Base-by-base conservation (phyloP, 2,329 filamentous ascomycete genomes). In the Clonostachys rhizophaga region DNA sequence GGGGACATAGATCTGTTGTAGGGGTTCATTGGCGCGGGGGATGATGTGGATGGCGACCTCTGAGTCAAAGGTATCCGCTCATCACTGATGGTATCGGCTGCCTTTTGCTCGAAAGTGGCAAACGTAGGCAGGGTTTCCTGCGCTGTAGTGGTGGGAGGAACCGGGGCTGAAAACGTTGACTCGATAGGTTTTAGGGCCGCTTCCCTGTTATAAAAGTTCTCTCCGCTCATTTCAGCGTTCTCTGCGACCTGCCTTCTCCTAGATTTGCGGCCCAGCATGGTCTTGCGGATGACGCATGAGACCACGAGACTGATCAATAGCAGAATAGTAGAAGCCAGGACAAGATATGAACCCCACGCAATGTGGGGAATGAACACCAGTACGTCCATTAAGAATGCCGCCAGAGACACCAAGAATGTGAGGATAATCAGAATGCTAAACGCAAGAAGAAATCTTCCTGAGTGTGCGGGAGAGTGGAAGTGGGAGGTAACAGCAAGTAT, bases 191-290 rank as follows among this genome's bases (percentile, higher is more conserved):
- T 76, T 44, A 72, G 68, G 51, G 81, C 75, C 36, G 72, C 76
- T 65, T 86, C 81, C 49, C 85, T 78, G 58, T 85, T 87, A 67
- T 95, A 96, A 64, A 87, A 96, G 61, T 91, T 94, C 58, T 94
- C 84, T 30, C 92, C 92, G 63, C 89, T 97, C 91, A 97, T 97
- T 63, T 97, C 91, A 8, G 91, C 89, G 62, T 97, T 96, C 65
- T 95, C 88, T 3, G 84, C 90, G 61, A 97, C 95, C 42, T 90
- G 83, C 72, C 86, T 89, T 76, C 94, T 91, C 52, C 91, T 81
- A n/a, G 91, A 89, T 71, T 96, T 96, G 57, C 92, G 83, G 65
- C 89, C 89, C 51, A 96, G 89, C 48, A 97, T 74, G 3, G 91
- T 95, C 50, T 92, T 84, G 53, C 94, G 87, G 91, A 97, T 97